Evolutionary conservation across 371 early-diverging fungal genomes (phyloP).

Genomic region (Apophysomyces trapeziformis): DNA sequence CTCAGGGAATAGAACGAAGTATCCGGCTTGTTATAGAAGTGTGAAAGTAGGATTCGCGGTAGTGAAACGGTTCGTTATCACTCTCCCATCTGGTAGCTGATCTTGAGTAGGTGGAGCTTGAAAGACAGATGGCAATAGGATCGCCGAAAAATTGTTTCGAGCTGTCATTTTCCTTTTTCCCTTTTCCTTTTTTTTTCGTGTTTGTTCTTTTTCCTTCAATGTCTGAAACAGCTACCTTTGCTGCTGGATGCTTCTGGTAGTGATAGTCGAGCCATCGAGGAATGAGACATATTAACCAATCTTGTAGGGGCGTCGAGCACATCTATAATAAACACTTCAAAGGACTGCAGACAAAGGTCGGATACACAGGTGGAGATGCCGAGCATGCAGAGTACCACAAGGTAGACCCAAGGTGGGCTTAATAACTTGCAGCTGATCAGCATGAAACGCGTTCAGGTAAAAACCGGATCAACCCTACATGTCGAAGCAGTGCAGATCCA

Average conservation of each 20-base stretch:
- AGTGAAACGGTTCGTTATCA: no score
- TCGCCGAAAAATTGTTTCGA: conserved; percentile 9
- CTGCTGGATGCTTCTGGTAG: conserved; percentile 47
- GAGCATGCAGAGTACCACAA: conserved; percentile 61
- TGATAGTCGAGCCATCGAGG: not conserved
- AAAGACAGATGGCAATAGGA: no score
- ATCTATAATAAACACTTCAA: conserved; percentile 66
- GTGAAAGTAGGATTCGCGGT: no score
- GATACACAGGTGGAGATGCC: conserved; percentile 78
- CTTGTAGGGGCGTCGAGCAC: conserved; percentile 83
- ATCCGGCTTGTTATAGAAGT: no score
- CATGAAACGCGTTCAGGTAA: conserved; percentile 44
- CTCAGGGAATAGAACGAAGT: no score
- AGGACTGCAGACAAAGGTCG: conserved; percentile 68
- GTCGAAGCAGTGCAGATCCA: conserved; percentile 82
- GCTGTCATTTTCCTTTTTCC: conserved; percentile 11
- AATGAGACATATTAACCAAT: conserved; percentile 30
- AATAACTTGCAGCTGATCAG: not conserved
- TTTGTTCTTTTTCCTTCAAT: conserved; percentile 1
- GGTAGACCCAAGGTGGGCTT: conserved; percentile 28
- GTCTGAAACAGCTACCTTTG: conserved; percentile 47
- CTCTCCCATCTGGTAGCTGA: no score
- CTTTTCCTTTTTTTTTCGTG: conserved; percentile 12
- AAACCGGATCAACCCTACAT: conserved; percentile 72
- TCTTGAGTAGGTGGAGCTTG: no score